Conservation (phyloP, 108 stramenopile genomes). For the Epithemia pelagica region DNA sequence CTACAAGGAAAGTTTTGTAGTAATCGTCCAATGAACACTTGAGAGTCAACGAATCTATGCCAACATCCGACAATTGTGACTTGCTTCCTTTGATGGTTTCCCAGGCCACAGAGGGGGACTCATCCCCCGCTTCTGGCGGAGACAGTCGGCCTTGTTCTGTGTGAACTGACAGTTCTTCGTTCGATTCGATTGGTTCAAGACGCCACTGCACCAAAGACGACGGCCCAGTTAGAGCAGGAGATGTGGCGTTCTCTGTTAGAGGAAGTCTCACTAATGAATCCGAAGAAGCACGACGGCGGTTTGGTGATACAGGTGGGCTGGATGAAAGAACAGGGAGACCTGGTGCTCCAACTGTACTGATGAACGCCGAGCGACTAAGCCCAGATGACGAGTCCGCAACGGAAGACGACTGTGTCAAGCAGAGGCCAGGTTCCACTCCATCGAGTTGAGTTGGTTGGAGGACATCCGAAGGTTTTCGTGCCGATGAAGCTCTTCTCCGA, state of each 20-base stretch:
- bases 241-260: background rate
- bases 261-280: slow-evolving; percentile 2
- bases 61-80: background rate
- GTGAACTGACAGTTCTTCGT: background rate
- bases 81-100: background rate
- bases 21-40: slow-evolving; percentile 45
- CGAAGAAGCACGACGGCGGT: slow-evolving; percentile 1
- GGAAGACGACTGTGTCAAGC: background rate
- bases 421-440: background rate
- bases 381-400: background rate
- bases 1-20: slow-evolving; percentile 45
- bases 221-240: background rate
- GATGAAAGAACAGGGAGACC: background rate
- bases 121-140: background rate
- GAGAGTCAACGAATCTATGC: background rate
- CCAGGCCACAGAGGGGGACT: background rate
- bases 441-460: no score
- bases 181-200: background rate
- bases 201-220: background rate
- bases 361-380: background rate
- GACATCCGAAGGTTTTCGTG: no score
- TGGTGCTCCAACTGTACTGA: slow-evolving; percentile 1
- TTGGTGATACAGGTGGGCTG: background rate
- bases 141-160: background rate
- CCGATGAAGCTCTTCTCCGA: no score